Evolutionary conservation across 345 rosid genomes (phyloP).

Genomic region (Psidium friedrichsthalianum): DNA sequence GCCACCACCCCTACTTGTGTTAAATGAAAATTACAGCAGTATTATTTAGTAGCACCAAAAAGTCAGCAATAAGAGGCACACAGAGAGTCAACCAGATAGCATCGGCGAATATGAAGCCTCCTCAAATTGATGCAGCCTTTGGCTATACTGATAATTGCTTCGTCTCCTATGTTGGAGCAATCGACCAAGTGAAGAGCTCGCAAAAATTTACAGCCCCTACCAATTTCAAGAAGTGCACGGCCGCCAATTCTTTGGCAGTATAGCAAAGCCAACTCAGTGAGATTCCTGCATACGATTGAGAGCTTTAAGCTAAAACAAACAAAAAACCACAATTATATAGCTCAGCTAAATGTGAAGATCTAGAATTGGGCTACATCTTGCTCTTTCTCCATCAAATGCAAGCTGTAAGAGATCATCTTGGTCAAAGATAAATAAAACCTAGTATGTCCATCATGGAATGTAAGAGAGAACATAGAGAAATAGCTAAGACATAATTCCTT

Average conservation of each 20-base stretch:
- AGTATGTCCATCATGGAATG: background rate
- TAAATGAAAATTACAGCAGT: background rate
- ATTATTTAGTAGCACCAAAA: background rate
- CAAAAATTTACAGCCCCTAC: slow-evolving; percentile 66
- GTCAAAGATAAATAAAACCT: background rate
- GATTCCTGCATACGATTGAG: slow-evolving; percentile 38
- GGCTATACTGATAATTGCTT: slow-evolving; percentile 67
- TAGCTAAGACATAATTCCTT: background rate
- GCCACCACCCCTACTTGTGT: background rate
- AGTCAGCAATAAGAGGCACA: background rate
- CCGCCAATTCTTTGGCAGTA: slow-evolving; percentile 79
- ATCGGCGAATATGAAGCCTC: slow-evolving; percentile 86
- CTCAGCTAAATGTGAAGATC: background rate
- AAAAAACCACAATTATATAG: background rate
- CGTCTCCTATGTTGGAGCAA: slow-evolving; percentile 77
- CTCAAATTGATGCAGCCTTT: slow-evolving; percentile 70
- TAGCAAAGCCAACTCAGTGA: slow-evolving; percentile 69
- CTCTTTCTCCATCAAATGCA: background rate
- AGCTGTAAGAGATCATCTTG: background rate
- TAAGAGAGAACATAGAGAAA: background rate
- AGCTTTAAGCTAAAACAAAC: slow-evolving; percentile 4
- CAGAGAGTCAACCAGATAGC: slow-evolving; percentile 56
- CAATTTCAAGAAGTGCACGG: slow-evolving; percentile 62
- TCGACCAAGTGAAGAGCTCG: slow-evolving; percentile 82
- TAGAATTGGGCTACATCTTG: background rate